phyloP scores from a whole-genome alignment of 805 yeast genomes.

The Candida qinlingensis region DNA sequence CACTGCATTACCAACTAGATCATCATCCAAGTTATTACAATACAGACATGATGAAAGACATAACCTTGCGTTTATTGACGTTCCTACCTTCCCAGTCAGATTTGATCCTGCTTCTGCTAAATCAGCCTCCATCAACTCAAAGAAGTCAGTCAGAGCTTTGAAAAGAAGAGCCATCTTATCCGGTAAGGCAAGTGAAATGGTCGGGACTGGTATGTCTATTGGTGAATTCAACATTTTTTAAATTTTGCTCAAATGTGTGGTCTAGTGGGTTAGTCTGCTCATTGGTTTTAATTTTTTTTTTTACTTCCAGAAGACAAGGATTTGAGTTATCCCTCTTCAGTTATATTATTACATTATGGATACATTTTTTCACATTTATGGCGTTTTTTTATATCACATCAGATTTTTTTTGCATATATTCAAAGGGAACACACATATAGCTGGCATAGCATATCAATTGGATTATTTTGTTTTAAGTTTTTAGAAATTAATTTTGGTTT shows the following conservation, averaged over 20 bases:
- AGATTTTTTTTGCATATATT: neutral
- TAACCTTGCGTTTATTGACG: slow-evolving; percentile 26
- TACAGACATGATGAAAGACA: slow-evolving; percentile 27
- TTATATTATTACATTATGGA: neutral
- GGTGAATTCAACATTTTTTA: slow-evolving; percentile 21
- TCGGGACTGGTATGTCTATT: slow-evolving; percentile 24
- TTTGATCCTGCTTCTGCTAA: slow-evolving; percentile 17
- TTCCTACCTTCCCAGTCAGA: slow-evolving; percentile 25
- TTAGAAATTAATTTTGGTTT: too few species aligned
- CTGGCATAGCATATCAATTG: too few species aligned
- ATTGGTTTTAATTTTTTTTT: neutral
- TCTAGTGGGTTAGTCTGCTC: too few species aligned
- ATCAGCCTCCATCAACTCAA: slow-evolving; percentile 1
- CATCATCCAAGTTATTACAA: slow-evolving; percentile 16
- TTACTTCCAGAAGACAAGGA: neutral
- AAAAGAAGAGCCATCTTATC: slow-evolving; percentile 26
- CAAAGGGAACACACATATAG: too few species aligned
- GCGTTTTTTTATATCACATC: neutral
- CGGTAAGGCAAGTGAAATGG: slow-evolving; percentile 27
- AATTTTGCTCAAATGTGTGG: neutral
- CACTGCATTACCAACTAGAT: slow-evolving; percentile 2
- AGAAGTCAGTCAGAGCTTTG: slow-evolving; percentile 18
- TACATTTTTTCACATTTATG: neutral
- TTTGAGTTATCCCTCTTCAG: neutral
- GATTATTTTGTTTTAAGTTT: too few species aligned